A percentile compares a stretch with the other conserved stretches of the same genome.
Evolutionary conservation across 768 basidiomycete species (phyloP).

Genomic region (Rhodotorula taiwanensis): DNA sequence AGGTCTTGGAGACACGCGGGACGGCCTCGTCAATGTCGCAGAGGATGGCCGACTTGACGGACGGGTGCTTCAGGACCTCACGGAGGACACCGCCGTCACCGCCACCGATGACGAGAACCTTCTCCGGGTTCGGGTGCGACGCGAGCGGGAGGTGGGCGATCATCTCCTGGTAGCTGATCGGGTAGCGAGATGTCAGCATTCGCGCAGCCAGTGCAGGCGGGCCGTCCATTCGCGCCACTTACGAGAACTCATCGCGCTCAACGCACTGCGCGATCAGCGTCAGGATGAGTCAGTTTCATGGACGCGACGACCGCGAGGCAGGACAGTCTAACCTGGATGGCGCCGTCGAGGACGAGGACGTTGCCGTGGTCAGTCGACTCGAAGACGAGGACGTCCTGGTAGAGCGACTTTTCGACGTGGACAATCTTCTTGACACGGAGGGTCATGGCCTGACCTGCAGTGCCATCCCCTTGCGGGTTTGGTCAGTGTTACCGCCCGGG

Average conservation of each 20-base stretch:
- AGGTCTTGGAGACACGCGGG: constrained; percentile 84
- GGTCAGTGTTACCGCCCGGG: constrained; percentile 23
- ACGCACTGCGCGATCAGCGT: constrained; percentile 53
- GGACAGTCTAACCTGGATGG: constrained; percentile 58
- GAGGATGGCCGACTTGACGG: constrained; percentile 83
- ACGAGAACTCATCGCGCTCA: constrained; percentile 98
- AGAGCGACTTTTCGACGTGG: constrained; percentile 84
- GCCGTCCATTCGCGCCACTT: constrained; percentile 44
- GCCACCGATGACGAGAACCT: constrained; percentile 94
- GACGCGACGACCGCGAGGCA: not conserved
- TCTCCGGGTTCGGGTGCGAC: constrained; percentile 90
- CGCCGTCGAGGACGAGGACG: constrained; percentile 88
- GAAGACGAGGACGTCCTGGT: constrained; percentile 96
- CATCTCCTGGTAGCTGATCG: constrained; percentile 85
- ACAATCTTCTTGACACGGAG: constrained; percentile 91
- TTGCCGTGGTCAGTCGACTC: constrained; percentile 95
- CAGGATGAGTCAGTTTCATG: not conserved
- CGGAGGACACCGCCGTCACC: constrained; percentile 98
- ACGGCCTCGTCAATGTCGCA: constrained; percentile 99
- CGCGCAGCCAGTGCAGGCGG: too few species aligned
- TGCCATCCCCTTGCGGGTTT: constrained; percentile 18
- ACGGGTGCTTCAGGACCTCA: constrained; percentile 88
- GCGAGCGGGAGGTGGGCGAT: constrained; percentile 94
- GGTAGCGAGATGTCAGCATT: too few species aligned
- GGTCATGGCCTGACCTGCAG: constrained; percentile 64